Evolutionary conservation across 805 yeast species (phyloP), one percentile per base, ranked within the genome.

Genomic region (Wickerhamiella allomyrinae): DNA sequence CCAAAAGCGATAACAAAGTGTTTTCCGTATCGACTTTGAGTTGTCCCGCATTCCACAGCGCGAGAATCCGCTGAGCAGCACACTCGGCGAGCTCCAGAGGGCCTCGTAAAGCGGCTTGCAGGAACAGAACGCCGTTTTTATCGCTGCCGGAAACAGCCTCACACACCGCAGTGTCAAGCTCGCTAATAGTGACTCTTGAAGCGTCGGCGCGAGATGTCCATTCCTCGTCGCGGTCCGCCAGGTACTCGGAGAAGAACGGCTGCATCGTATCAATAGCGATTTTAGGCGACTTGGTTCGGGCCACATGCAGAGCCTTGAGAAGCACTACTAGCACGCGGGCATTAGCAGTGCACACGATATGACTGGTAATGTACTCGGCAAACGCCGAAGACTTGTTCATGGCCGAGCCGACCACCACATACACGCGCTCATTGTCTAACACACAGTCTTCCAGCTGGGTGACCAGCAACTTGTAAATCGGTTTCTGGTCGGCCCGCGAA

Each of bases 71-170:
- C 17, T 59, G 51, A 34, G 74, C 68, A 2, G 79, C 76, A 2
- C 66, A 55, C 33, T 61, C 70, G 15, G 74, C 46, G 8, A 58
- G 44, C 3, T 49, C 49, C 4, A 73, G 66, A 39, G 67, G 65
- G 6, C 49, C 37, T n/a, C 39, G 34, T 47, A 84, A 64, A 13
- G 74, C 70, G 11, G 61, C 57, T 40, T 75, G 68, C 24, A 84
- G 53, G 60, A 86, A 82, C 20, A 70, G 71, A 39, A 79, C 67
- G 40, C 78, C 84, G 42, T 62, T 66, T 53, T 74, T 73, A 44
- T 82, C 93, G 46, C 70, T 75, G 8, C 70, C 63, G 6, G 80
- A 70, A 13, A 85, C 71, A 41, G 80, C 59, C n/a, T 69, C 64
- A 17, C 80, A 68, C 10, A 85, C 56, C 5, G 69, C 64, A 2